Evolutionary conservation across 208 protist species (phyloP), one percentile per base, ranked within the genome.

Genomic region (Trypanosoma lewisi): DNA sequence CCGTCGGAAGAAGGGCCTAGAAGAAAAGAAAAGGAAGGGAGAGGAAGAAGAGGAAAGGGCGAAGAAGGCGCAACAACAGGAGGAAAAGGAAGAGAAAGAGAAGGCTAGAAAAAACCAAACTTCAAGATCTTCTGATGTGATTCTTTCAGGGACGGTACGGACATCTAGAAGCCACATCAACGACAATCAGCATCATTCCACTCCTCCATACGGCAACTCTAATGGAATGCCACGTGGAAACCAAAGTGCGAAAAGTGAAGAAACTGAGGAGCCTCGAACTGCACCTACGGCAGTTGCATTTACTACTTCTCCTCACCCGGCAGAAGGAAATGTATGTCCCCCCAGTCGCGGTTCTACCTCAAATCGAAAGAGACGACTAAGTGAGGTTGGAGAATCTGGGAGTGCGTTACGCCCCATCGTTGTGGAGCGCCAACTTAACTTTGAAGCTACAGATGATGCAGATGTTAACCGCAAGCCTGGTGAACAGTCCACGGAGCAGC

Each of bases 391-490:
- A 17, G 39, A 58, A 11, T 36, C 25, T 37, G 42, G 4, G 14
- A 57, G 34, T 8, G 64, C 36, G 7, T 44, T 12, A 14, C 50
- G 1, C 23, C 64, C 55, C 4, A 62, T 63, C 28, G 39, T 54
- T 19, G 67, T 73, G 27, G 67, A 73, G 45, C 48, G 67, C 4
- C 50, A 65, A 28, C 52, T 73, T 17, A 68, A 17, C 21, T 68
- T 60, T 41, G 63, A 60, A 4, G 17, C 36, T 23, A n/a, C 4
- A n/a, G 67, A 66, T 23, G 59, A 49, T 17, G 45, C 34, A 6
- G 30, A n/a, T 7, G 19, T 33, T 25, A 17, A n/a, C 17, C 23
- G 30, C 12, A 73, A 58, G 14, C 67, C 67, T 19, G 14, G n/a
- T 21, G 36, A 19, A 27, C 66, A 64, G 41, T 45, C 55, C 9